Conservation (phyloP, 2,329 filamentous ascomycete species). For the Aaosphaeria pasadenensis region DNA sequence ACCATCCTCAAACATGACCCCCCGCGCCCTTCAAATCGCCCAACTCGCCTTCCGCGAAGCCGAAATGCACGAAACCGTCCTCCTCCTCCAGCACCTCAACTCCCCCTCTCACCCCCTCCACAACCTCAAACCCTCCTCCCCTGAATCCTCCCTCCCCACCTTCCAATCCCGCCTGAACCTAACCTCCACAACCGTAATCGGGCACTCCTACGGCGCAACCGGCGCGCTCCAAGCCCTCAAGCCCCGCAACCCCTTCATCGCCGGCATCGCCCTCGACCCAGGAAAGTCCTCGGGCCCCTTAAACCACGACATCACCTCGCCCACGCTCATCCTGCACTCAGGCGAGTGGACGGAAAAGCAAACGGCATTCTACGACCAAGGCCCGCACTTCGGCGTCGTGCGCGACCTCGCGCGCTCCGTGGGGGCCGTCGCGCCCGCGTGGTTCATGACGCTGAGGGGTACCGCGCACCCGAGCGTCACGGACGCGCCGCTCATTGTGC, state of each 20-base stretch:
- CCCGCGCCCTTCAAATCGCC: constrained; percentile 38
- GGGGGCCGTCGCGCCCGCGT: constrained; percentile 44
- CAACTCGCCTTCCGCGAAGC: constrained; percentile 46
- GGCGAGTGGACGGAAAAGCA: constrained; percentile 60
- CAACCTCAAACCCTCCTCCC: constrained; percentile 45
- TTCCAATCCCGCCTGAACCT: constrained; percentile 57
- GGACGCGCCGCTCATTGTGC: constrained; percentile 64
- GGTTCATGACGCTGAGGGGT: constrained; percentile 44
- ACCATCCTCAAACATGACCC: constrained; percentile 13
- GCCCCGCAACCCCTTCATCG: constrained; percentile 46
- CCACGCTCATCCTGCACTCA: constrained; percentile 61
- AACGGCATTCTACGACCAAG: constrained; percentile 58
- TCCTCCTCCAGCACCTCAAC: constrained; percentile 40
- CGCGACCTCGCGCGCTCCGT: constrained; percentile 52
- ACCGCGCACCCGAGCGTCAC: constrained; percentile 62
- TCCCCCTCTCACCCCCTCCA: constrained; percentile 33
- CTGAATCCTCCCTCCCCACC: constrained; percentile 45
- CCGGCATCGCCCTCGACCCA: constrained; percentile 59
- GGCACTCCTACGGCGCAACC: constrained; percentile 66
- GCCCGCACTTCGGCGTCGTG: constrained; percentile 62
- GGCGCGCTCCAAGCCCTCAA: constrained; percentile 60
- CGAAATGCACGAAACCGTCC: constrained; percentile 46
- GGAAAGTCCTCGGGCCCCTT: constrained; percentile 63
- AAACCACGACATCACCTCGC: constrained; percentile 58
- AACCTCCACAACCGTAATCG: constrained; percentile 55